These are phyloP conservation scores for Annulohypoxylon nitens DNA, from an alignment of 495 filamentous ascomycete genomes.

Conservation along the genomic window DNA sequence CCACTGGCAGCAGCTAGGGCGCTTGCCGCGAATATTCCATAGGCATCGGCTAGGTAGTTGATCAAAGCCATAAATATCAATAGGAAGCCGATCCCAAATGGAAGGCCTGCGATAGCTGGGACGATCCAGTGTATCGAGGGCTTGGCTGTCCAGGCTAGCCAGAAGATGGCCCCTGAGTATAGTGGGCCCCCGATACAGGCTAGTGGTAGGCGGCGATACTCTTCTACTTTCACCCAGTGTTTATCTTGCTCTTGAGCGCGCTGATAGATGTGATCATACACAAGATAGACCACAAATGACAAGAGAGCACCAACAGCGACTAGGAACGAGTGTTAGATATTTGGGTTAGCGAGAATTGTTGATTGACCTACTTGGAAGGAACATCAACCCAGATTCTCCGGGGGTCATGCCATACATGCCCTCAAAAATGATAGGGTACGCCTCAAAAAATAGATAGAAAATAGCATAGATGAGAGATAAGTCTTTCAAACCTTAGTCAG, in stretches of 20 bases:
- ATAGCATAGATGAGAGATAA: conserved; percentile 73
- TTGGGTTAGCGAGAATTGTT: background rate
- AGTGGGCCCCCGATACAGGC: conserved; percentile 72
- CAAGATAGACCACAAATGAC: background rate
- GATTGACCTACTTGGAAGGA: conserved; percentile 41
- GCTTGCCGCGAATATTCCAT: conserved; percentile 74
- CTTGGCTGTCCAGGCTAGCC: conserved; percentile 75
- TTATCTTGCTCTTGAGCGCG: conserved; percentile 40
- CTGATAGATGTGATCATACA: background rate
- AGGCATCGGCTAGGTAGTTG: conserved; percentile 80
- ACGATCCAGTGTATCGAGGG: conserved; percentile 70
- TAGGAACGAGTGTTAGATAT: background rate
- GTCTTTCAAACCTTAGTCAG: conserved; percentile 62
- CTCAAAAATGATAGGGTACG: conserved; percentile 70
- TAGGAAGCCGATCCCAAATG: conserved; percentile 75
- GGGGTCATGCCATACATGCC: conserved; percentile 57
- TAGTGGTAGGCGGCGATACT: conserved; percentile 74
- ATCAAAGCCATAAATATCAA: conserved; percentile 74
- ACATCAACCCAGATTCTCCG: conserved; percentile 54
- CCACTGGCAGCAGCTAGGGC: conserved; percentile 72
- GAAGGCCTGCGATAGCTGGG: conserved; percentile 67
- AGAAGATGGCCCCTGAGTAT: conserved; percentile 71
- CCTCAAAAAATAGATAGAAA: conserved; percentile 76
- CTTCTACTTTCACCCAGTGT: conserved; percentile 60
- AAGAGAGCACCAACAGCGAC: conserved; percentile 42